Conservation (phyloP, 2,329 filamentous ascomycete genomes). For the Chrysoporthe deuterocubensis region DNA sequence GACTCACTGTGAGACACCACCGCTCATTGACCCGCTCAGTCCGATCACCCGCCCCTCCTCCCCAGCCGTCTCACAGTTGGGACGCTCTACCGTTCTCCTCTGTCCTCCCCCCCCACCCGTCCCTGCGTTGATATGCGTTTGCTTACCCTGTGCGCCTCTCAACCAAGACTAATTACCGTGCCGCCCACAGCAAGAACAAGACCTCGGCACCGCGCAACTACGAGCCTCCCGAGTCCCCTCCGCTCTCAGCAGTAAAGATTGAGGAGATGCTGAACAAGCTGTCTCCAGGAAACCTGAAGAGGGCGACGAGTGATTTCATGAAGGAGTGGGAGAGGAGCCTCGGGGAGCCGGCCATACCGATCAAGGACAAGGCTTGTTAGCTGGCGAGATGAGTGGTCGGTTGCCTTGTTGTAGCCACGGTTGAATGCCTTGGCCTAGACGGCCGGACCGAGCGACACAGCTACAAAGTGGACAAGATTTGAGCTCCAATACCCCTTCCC, state of each 20-base stretch:
- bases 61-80: neutral
- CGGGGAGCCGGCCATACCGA: slow-evolving; percentile 48
- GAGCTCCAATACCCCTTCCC: neutral
- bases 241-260: slow-evolving; percentile 47
- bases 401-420: too few species aligned
- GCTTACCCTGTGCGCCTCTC: slow-evolving; percentile 28
- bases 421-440: neutral
- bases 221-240: slow-evolving; percentile 35
- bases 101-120: neutral
- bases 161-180: slow-evolving; percentile 28
- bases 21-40: slow-evolving; percentile 5
- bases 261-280: slow-evolving; percentile 69
- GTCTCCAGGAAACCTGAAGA: slow-evolving; percentile 76
- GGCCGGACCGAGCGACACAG: neutral
- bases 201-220: slow-evolving; percentile 15
- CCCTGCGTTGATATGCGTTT: slow-evolving; percentile 23
- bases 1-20: slow-evolving; percentile 52
- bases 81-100: neutral
- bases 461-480: neutral
- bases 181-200: slow-evolving; percentile 29
- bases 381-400: neutral
- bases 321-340: slow-evolving; percentile 88
- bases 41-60: neutral
- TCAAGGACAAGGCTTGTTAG: slow-evolving; percentile 25
- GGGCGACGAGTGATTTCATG: slow-evolving; percentile 84